Conservation (phyloP, 306 rosid species). For the Cicer pinnatifidum region DNA sequence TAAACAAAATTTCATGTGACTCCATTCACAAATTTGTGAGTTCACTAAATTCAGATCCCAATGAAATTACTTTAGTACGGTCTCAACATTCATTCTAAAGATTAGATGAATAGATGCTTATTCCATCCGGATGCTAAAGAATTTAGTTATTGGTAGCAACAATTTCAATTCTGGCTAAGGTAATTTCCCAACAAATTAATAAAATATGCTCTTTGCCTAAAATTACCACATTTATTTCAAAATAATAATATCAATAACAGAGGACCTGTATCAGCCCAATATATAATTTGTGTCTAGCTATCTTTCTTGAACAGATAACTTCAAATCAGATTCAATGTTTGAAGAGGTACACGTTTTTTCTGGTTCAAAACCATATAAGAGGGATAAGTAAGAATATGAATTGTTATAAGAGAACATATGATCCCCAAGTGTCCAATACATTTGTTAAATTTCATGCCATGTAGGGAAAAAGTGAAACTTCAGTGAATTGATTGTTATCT, state of each 20-base stretch:
- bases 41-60: too few species aligned
- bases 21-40: too few species aligned
- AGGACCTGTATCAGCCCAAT: neutral
- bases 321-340: slow-evolving; percentile 46
- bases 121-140: too few species aligned
- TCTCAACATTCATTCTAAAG: too few species aligned
- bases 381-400: slow-evolving; percentile 36
- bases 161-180: neutral
- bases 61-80: too few species aligned
- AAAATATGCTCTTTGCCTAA: slow-evolving; percentile 25
- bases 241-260: neutral
- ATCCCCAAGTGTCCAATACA: neutral
- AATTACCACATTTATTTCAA: neutral
- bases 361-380: neutral
- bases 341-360: slow-evolving; percentile 7
- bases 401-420: slow-evolving; percentile 24
- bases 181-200: slow-evolving; percentile 5
- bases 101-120: too few species aligned
- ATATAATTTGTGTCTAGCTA: slow-evolving; percentile 10
- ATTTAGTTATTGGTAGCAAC: neutral
- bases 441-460: slow-evolving; percentile 29
- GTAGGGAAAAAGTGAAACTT: slow-evolving; percentile 45
- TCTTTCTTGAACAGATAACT: slow-evolving; percentile 33
- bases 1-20: too few species aligned
- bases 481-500: slow-evolving; percentile 1